Conservation (phyloP, 2,329 filamentous ascomycete species). For the Alternaria longipes region DNA sequence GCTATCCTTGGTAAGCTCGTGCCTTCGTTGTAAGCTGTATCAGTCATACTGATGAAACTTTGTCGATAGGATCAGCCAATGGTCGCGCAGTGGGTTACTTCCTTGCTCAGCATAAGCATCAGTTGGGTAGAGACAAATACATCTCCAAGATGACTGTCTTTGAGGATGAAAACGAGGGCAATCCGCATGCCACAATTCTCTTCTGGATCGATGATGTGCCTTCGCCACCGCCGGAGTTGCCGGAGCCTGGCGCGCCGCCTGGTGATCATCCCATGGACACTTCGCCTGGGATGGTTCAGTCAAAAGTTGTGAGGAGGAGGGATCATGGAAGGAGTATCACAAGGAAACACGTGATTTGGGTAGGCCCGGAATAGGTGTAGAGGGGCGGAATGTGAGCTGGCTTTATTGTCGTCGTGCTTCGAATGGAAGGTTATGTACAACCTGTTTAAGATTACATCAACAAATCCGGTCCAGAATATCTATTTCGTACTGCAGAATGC, state of each 20-base stretch:
- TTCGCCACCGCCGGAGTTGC: neutral
- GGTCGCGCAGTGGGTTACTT: neutral
- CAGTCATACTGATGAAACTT: neutral
- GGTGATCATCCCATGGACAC: neutral
- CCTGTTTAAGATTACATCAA: neutral
- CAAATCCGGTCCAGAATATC: neutral
- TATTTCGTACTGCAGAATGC: neutral
- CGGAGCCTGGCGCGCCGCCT: neutral
- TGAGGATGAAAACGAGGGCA: neutral
- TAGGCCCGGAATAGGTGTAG: neutral
- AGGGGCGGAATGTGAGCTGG: neutral
- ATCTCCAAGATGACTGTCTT: constrained; percentile 3
- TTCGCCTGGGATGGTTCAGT: neutral
- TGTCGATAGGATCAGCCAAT: neutral
- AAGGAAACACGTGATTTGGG: neutral
- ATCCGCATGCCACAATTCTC: neutral
- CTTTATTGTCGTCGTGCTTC: neutral
- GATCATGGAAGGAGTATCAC: neutral
- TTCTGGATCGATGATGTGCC: neutral
- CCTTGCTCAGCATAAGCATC: neutral
- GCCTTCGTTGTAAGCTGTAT: neutral
- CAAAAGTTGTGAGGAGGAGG: neutral
- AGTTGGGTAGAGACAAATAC: neutral
- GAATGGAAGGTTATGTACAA: neutral
- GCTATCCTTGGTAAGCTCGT: neutral